Percentiles rank a stretch among this genome's conserved stretches.
These are phyloP conservation scores for Lathyrus tuberosus DNA, from an alignment of 306 rosid genomes.

Conservation along the genomic window DNA sequence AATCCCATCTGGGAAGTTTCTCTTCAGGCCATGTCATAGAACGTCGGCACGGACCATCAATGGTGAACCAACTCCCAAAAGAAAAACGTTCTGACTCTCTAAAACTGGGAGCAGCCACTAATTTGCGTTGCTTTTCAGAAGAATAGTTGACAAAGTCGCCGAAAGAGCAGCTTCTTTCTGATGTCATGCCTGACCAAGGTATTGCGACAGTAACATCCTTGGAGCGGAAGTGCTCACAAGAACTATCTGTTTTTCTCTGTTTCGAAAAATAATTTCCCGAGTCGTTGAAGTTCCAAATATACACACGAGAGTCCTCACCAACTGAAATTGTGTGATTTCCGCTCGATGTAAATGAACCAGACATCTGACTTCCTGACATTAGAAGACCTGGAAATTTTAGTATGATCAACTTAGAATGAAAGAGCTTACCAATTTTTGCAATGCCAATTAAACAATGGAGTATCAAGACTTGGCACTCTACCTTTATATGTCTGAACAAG, in stretches of 20 bases:
- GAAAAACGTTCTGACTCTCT: constrained; percentile 58
- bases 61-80: constrained; percentile 68
- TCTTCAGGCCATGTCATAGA: constrained; percentile 91
- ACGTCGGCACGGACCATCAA: constrained; percentile 57
- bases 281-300: constrained; percentile 66
- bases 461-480: constrained; percentile 34
- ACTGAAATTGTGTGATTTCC: constrained; percentile 72
- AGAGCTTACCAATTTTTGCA: background rate
- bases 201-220: constrained; percentile 74
- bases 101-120: constrained; percentile 21
- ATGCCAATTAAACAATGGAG: constrained; percentile 11
- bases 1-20: constrained; percentile 66
- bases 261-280: constrained; percentile 37
- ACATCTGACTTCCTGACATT: constrained; percentile 77
- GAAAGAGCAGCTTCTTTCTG: constrained; percentile 34
- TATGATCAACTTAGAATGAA: constrained; percentile 28
- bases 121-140: constrained; percentile 32
- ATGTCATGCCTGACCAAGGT: constrained; percentile 71
- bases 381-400: constrained; percentile 58
- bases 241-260: constrained; percentile 52
- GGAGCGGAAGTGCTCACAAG: constrained; percentile 72
- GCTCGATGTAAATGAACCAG: constrained; percentile 66
- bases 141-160: constrained; percentile 22
- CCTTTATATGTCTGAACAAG: constrained; percentile 70
- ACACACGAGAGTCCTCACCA: constrained; percentile 78